Evolutionary conservation across 306 rosid genomes (phyloP), one percentile per base, ranked within the genome.

Genomic region (Crataegus laevigata): DNA sequence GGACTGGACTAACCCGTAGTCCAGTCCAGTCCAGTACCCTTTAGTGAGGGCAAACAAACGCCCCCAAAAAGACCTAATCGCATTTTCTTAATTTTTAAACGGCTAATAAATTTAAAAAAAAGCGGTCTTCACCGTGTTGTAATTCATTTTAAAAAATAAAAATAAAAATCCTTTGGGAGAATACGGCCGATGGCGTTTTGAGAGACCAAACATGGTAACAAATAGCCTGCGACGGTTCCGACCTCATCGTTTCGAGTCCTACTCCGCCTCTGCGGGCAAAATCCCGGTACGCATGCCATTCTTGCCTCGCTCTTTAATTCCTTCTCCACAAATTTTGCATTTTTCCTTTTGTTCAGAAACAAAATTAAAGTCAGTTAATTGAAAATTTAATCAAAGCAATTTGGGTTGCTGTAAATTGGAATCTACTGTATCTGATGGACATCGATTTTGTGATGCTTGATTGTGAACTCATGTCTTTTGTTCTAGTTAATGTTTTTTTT

Each of bases 61-160:
- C n/a, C n/a, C n/a, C n/a, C n/a, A n/a, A n/a, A 34, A 7, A 6
- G 8, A 6, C 9, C 0, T 0, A 34, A 7, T 8, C 2, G 0
- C 2, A 34, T 34, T 34, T 34, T 34, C 2, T 34, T 34, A 34
- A 34, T 34, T 34, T 34, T 34, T 2, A 34, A 34, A 34, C 8
- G 8, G 1, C 2, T 34, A 34, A 34, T 34, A 34, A 34, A n/a
- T n/a, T n/a, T n/a, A n/a, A n/a, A n/a, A n/a, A n/a, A 30, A 30
- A 32, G 36, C 1, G 1, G 36, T 30, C 34, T 30, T 30, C 6
- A 30, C 0, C 34, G 34, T n/a, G 34, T 30, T 30, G 34, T 30
- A 30, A 30, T 4, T 30, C 34, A 30, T 30, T 30, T 30, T 30
- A 30, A 30, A 30, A 5, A 4, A 4, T 30, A 30, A 30, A 30